These are phyloP conservation scores for Ramaria rubella DNA, from an alignment of 768 basidiomycete genomes.

Conservation along the genomic window DNA sequence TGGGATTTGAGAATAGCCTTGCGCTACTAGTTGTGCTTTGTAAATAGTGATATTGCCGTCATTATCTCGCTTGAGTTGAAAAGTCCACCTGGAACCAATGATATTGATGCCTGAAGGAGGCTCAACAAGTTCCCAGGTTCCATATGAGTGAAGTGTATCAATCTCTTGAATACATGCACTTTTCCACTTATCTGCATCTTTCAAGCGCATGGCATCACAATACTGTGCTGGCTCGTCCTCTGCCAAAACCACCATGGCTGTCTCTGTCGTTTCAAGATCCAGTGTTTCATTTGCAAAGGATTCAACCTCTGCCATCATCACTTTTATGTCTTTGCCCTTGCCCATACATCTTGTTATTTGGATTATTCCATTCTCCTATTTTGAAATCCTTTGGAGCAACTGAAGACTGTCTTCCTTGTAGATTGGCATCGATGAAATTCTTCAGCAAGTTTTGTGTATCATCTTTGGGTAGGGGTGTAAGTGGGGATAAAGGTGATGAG, in stretches of 20 bases:
- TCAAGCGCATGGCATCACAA: constrained; percentile 12
- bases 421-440: too few relatives aligned
- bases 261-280: background rate
- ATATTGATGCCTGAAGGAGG: constrained; percentile 14
- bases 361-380: background rate
- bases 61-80: constrained; percentile 17
- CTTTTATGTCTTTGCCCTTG: background rate
- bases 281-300: background rate
- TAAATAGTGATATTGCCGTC: constrained; percentile 16
- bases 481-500: too few relatives aligned
- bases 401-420: too few relatives aligned
- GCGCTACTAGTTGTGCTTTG: constrained; percentile 23
- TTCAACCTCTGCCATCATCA: background rate
- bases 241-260: background rate
- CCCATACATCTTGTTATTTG: background rate
- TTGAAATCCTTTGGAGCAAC: background rate
- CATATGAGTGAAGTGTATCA: constrained; percentile 14
- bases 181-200: constrained; percentile 17
- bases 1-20: constrained; percentile 19
- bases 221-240: constrained; percentile 1
- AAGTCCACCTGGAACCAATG: constrained; percentile 21
- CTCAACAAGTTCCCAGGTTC: constrained; percentile 17
- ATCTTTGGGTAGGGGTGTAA: too few relatives aligned
- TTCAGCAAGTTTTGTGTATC: too few relatives aligned
- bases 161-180: constrained; percentile 19